Conservation (phyloP, 306 rosid genomes). For the Fragaria nilgerrensis region DNA sequence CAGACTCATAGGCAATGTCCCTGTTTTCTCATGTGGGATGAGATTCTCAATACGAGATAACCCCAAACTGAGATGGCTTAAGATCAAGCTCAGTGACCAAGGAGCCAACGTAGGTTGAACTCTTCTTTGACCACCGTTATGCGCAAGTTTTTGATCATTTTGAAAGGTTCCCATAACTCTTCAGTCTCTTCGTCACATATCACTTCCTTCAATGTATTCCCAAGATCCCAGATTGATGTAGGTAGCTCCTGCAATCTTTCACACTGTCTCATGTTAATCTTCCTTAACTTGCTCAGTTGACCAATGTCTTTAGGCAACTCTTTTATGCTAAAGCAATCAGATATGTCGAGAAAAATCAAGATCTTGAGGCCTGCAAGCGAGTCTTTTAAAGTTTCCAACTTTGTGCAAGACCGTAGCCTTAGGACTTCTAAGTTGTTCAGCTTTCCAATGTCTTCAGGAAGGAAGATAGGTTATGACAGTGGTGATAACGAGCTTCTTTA, state of each 20-base stretch:
- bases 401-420: slow-evolving; percentile 1
- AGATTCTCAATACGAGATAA: background rate
- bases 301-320: background rate
- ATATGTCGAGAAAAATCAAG: background rate
- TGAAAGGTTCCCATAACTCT: background rate
- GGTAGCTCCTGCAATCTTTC: background rate
- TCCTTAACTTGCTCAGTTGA: background rate
- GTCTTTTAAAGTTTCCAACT: background rate
- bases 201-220: background rate
- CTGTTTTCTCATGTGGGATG: background rate
- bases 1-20: background rate
- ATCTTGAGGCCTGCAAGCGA: background rate
- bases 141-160: background rate
- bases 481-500: background rate
- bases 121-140: background rate
- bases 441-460: background rate
- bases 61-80: background rate
- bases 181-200: background rate
- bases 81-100: background rate
- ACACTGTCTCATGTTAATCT: background rate
- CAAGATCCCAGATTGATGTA: background rate
- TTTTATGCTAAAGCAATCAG: background rate
- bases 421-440: background rate
- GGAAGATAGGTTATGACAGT: background rate
- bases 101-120: background rate